Conservation (phyloP, 441 rosid species). For the Biscutella laevigata region DNA sequence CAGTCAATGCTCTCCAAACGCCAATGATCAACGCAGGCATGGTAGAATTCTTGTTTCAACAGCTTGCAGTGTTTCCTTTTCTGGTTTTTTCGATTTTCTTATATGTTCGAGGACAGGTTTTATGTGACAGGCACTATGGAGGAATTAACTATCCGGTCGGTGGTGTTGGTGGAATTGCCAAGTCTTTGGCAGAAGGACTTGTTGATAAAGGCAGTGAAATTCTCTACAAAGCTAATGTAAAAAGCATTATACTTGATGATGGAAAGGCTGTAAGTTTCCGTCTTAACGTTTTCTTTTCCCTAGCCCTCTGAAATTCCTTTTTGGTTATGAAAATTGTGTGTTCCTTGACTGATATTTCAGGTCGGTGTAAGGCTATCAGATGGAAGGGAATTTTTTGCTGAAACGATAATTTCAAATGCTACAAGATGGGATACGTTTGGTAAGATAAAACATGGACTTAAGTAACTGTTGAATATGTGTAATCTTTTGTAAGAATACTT, state of each 20-base stretch:
- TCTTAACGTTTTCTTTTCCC: not conserved
- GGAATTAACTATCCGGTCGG: conserved; percentile 95
- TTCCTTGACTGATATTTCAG: conserved; percentile 30
- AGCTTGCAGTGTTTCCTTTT: not conserved
- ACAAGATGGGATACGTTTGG: conserved; percentile 99
- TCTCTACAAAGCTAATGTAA: conserved; percentile 77
- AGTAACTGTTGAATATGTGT: not conserved
- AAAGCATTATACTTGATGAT: conserved; percentile 56
- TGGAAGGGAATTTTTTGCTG: conserved; percentile 69
- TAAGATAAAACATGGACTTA: conserved; percentile 27
- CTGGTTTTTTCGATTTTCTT: conserved; percentile 10
- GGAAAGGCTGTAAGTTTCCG: conserved; percentile 72
- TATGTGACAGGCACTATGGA: conserved; percentile 96
- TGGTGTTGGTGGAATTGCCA: conserved; percentile 91
- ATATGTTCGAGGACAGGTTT: conserved; percentile 46
- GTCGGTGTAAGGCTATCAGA: conserved; percentile 82
- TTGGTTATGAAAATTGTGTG: not conserved
- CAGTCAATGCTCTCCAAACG: conserved; percentile 72
- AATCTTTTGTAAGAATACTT: conserved; percentile 7
- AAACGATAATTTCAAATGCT: conserved; percentile 88
- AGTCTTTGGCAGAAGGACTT: conserved; percentile 72
- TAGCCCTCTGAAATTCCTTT: not conserved
- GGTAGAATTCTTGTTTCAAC: conserved; percentile 40
- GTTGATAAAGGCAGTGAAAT: conserved; percentile 74
- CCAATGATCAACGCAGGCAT: conserved; percentile 97